Conservation (phyloP, 2,329 filamentous ascomycete species). For the Hymenoscyphus occultus region DNA sequence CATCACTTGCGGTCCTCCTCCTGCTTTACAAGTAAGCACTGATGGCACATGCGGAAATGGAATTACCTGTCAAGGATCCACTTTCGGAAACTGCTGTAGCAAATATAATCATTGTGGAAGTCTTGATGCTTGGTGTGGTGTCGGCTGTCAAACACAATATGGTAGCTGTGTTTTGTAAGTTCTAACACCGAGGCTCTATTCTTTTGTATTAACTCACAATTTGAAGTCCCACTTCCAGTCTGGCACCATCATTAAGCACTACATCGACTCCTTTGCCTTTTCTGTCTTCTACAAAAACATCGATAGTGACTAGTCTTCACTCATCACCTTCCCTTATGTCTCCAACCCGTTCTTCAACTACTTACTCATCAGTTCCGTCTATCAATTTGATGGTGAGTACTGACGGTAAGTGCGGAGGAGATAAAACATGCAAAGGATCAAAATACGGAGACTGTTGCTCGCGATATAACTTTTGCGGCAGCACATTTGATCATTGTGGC, state of each 20-base stretch:
- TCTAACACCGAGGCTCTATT: neutral
- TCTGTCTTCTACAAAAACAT: neutral
- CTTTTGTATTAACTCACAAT: neutral
- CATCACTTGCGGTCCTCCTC: neutral
- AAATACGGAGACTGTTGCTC: slow-evolving; percentile 11
- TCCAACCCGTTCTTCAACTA: neutral
- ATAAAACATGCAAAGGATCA: neutral
- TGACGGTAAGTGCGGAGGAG: neutral
- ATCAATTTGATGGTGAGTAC: neutral
- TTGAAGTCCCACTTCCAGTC: neutral
- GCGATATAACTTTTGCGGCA: slow-evolving; percentile 9
- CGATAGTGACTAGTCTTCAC: neutral
- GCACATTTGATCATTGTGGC: slow-evolving; percentile 8
- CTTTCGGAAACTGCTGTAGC: slow-evolving; percentile 10
- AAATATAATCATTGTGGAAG: neutral
- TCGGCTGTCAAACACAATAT: neutral
- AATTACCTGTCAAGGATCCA: slow-evolving; percentile 20
- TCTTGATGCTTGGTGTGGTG: neutral
- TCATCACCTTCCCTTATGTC: neutral
- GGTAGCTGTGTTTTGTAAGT: slow-evolving; percentile 7
- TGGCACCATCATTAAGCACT: neutral
- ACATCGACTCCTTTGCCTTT: neutral
- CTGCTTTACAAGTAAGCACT: slow-evolving; percentile 10
- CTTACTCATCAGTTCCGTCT: neutral
- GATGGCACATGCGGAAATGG: slow-evolving; percentile 19